Conservation (phyloP, 768 basidiomycete species). For the Mycena albidolilacea region DNA sequence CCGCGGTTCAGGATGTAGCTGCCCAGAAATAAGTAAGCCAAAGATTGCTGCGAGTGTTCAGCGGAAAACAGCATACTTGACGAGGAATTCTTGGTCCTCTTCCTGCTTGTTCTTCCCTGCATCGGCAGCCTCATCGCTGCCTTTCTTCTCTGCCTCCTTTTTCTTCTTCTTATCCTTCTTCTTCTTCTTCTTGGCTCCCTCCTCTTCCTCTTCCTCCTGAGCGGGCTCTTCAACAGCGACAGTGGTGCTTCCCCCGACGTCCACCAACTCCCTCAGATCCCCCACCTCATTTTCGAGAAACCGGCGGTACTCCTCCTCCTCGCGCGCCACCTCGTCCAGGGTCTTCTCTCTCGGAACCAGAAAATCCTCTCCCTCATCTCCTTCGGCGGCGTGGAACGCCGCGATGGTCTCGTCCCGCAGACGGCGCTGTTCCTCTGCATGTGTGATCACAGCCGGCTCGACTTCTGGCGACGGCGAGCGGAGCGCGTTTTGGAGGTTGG, state of each 20-base stretch:
- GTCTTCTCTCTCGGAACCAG: constrained; percentile 84
- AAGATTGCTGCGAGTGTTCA: constrained; percentile 3
- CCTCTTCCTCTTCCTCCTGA: constrained; percentile 46
- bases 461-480: constrained; percentile 73
- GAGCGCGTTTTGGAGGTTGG: constrained; percentile 75
- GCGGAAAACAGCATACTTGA: constrained; percentile 74
- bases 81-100: constrained; percentile 88
- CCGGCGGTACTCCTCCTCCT: constrained; percentile 88
- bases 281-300: constrained; percentile 90
- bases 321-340: constrained; percentile 79
- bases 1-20: constrained; percentile 98
- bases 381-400: constrained; percentile 77
- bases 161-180: constrained; percentile 61
- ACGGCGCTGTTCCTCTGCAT: constrained; percentile 82
- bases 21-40: constrained; percentile 2
- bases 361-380: constrained; percentile 74
- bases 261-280: constrained; percentile 77
- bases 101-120: constrained; percentile 61
- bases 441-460: constrained; percentile 62
- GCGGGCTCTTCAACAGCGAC: constrained; percentile 31
- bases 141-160: constrained; percentile 60
- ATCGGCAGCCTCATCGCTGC: constrained; percentile 51
- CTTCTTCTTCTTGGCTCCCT: constrained; percentile 47
- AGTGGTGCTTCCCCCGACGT: constrained; percentile 53
- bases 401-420: constrained; percentile 88